Conservation (phyloP, 495 filamentous ascomycete genomes). For the Annulohypoxylon stygium region DNA sequence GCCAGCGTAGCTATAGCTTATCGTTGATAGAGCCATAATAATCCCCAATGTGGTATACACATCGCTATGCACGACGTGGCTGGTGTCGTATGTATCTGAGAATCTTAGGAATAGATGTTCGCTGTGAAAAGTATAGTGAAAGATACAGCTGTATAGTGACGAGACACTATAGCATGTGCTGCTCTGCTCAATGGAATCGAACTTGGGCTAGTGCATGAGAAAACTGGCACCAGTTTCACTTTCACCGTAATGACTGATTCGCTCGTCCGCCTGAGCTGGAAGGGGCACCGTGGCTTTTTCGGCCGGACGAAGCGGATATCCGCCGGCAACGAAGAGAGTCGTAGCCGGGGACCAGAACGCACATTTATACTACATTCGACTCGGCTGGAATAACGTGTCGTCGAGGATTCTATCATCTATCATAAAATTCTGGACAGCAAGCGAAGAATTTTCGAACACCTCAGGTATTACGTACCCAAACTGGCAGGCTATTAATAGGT, state of each 20-base stretch:
- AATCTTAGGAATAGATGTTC: background rate
- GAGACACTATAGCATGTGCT: background rate
- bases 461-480: background rate
- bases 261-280: background rate
- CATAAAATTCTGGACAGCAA: background rate
- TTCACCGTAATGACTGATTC: background rate
- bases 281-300: background rate
- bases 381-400: background rate
- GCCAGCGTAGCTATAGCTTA: background rate
- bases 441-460: slow-evolving; percentile 1
- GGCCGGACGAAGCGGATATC: slow-evolving; percentile 1
- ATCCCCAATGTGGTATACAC: slow-evolving; percentile 1
- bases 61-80: background rate
- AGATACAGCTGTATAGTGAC: slow-evolving; percentile 1
- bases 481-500: slow-evolving; percentile 9
- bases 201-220: background rate
- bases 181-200: background rate
- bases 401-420: slow-evolving; percentile 2
- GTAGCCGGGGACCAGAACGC: background rate
- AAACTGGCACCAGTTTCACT: background rate
- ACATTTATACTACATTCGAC: background rate
- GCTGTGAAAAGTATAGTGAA: background rate
- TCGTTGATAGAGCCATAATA: background rate
- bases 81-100: background rate
- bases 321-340: slow-evolving; percentile 2